Percentiles rank a stretch among this genome's conserved stretches.
Evolutionary conservation across 257 asterid species (phyloP).

Genomic region (Parsonsia alboflavescens): DNA sequence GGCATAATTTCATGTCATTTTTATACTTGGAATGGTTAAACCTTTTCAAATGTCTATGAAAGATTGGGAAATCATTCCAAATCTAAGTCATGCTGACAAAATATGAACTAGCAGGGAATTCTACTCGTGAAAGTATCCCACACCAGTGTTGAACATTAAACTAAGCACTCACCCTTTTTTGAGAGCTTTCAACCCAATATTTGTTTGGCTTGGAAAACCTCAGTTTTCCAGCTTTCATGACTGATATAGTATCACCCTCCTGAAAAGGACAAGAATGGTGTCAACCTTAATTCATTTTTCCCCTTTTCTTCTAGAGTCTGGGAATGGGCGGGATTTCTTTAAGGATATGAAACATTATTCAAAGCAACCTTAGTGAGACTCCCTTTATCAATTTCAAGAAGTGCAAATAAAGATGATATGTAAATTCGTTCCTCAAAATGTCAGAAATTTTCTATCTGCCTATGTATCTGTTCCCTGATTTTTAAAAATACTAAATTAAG

Average conservation of each 20-base stretch:
- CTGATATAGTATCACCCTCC: conserved; percentile 73
- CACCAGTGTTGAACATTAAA: neutral
- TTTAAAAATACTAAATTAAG: neutral
- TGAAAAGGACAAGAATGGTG: conserved; percentile 21
- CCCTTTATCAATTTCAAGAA: neutral
- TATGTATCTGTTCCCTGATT: too few relatives aligned
- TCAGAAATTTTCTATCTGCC: neutral
- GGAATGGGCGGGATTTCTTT: neutral
- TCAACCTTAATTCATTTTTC: neutral
- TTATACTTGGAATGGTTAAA: neutral
- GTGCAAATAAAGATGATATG: neutral
- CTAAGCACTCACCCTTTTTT: conserved; percentile 58
- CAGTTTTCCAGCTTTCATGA: conserved; percentile 66
- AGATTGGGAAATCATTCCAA: neutral
- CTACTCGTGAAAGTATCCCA: neutral
- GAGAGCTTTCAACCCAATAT: conserved; percentile 92
- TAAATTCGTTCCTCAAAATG: neutral
- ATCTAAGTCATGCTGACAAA: neutral
- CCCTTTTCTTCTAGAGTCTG: neutral
- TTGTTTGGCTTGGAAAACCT: conserved; percentile 79
- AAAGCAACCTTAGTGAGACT: neutral
- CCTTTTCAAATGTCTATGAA: neutral
- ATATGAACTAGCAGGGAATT: neutral
- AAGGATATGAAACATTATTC: neutral
- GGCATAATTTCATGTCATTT: neutral